Conservation (phyloP, 2,329 filamentous ascomycete species). For the Ophiocordyceps australis region DNA sequence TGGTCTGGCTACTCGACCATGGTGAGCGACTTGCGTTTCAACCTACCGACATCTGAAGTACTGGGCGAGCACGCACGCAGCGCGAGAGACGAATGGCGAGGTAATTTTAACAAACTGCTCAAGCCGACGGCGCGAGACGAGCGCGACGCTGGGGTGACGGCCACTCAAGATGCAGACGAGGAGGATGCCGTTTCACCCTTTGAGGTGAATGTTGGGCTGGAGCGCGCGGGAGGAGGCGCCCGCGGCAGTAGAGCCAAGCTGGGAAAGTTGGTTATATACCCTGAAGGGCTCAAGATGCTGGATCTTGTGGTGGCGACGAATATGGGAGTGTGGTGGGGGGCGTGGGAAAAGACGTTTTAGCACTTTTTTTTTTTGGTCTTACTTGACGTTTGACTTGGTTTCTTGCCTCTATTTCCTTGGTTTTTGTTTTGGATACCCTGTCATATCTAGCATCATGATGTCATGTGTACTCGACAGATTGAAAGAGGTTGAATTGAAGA, state of each 20-base stretch:
- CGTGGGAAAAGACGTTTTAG: constrained; percentile 46
- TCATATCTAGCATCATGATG: not conserved
- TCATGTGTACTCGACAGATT: not conserved
- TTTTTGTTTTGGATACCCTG: not conserved
- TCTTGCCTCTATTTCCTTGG: not conserved
- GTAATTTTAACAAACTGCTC: constrained; percentile 23
- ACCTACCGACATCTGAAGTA: constrained; percentile 47
- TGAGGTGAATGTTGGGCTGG: constrained; percentile 60
- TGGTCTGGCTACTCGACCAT: constrained; percentile 16
- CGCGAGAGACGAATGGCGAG: constrained; percentile 17
- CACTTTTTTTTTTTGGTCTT: not conserved
- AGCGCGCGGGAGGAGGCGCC: constrained; percentile 73
- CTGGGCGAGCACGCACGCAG: constrained; percentile 17
- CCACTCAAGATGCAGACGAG: constrained; percentile 18
- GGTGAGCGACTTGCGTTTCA: constrained; percentile 85
- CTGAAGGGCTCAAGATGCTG: constrained; percentile 88
- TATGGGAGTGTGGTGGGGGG: constrained; percentile 83
- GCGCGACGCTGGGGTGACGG: constrained; percentile 9
- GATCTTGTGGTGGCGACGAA: constrained; percentile 85
- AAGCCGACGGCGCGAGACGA: constrained; percentile 7
- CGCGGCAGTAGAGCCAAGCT: constrained; percentile 78
- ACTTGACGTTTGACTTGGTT: not conserved
- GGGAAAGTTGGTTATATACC: constrained; percentile 77
- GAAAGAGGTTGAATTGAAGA: not conserved
- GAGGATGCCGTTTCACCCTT: constrained; percentile 25